Evolutionary conservation across 352 stramenopile genomes (phyloP), one percentile per base, ranked within the genome.

Genomic region (Phytophthora citricola): DNA sequence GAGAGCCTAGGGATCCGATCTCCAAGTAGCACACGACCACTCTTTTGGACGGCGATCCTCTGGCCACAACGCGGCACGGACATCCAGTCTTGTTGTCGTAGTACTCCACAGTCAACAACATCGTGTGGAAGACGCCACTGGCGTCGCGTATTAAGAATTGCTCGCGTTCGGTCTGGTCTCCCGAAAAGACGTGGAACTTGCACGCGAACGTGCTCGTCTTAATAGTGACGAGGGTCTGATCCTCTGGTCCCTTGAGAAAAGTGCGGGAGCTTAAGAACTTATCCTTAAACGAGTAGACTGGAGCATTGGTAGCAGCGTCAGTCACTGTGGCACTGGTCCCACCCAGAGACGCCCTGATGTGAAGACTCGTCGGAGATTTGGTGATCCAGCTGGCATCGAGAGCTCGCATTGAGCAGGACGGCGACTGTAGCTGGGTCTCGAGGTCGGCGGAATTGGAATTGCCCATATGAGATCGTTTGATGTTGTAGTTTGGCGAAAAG

Each of bases 381-480:
- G 43, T 17, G 43, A 49, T 29, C 20, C 17, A 49, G 43, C 43
- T 49, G 20, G 22, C 22, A n/a, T 49, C 43, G 43, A 49, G 43
- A 29, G 43, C 43, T 8, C 43, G 43, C 43, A 49, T 49, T 12
- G 43, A 14, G 20, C 22, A 8, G 43, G 43, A 49, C 20, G 43
- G 43, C 9, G 43, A 32, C 43, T 49, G 17, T 6, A 49, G 8
- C 7, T 32, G 10, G 10, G 20, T 49, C 5, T 32, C 22, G 17
- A 49, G 43, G 43, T 49, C 43, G 7, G 43, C 43, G 10, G 43
- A 49, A 14, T 49, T 49, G 43, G 43, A 49, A 6, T 49, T 49
- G 22, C 43, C 43, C 43, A 49, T 49, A 11, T 4, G 31, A 36
- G 9, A 36, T 12, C 31, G 9, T 12, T 36, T 36, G 11, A 36